A percentile compares a stretch with the other conserved stretches of the same genome.
Evolutionary conservation across 495 filamentous ascomycete species (phyloP).

Genomic region (Penicillium tannophilum): DNA sequence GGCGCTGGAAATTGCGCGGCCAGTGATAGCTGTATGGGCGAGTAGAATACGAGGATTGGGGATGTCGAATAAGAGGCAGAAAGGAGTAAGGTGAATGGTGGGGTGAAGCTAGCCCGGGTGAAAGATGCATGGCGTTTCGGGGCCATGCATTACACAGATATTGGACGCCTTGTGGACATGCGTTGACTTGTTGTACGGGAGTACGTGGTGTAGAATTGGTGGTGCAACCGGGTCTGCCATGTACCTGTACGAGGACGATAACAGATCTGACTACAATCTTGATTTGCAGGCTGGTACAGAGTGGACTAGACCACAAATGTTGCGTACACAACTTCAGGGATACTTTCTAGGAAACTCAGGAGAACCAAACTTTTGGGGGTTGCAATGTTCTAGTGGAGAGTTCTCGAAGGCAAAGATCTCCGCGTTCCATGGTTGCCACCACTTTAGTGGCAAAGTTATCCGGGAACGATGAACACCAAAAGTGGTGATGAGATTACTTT

Average conservation of each 20-base stretch:
- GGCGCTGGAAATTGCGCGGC: conserved; percentile 3
- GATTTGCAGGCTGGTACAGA: neutral
- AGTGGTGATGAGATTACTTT: conserved; percentile 13
- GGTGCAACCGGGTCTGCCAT: neutral
- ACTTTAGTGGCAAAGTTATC: conserved; percentile 16
- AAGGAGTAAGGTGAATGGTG: conserved; percentile 5
- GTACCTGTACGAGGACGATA: conserved; percentile 7
- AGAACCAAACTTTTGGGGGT: neutral
- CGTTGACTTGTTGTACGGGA: conserved; percentile 2
- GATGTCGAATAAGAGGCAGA: conserved; percentile 1
- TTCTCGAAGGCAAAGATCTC: conserved; percentile 9
- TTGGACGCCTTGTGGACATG: neutral
- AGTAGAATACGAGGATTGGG: conserved; percentile 1
- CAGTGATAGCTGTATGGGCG: neutral
- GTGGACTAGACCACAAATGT: too few species aligned
- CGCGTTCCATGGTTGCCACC: conserved; percentile 10
- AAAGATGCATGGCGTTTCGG: conserved; percentile 8
- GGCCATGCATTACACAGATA: neutral
- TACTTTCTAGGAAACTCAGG: neutral
- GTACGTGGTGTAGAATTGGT: conserved; percentile 2
- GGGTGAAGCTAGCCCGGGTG: neutral
- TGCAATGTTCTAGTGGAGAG: neutral
- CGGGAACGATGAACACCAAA: conserved; percentile 1
- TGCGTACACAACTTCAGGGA: neutral
- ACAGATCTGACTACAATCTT: conserved; percentile 2